A percentile compares a stretch with the other conserved stretches of the same genome.
Evolutionary conservation across 495 filamentous ascomycete species (phyloP).

Genomic region (Penicillium riverlandense): DNA sequence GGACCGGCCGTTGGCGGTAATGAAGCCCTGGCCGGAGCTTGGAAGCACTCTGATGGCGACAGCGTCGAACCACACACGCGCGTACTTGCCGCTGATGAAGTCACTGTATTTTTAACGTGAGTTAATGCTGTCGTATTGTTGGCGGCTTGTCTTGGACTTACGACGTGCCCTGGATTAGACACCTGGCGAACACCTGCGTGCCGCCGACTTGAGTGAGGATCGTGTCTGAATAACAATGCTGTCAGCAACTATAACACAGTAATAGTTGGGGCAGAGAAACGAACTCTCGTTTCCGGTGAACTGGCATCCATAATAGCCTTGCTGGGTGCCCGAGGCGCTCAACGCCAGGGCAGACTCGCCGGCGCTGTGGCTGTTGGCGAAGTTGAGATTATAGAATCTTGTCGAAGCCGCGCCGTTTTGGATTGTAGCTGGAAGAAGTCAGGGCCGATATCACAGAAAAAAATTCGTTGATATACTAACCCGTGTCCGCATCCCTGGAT

Average conservation of each 20-base stretch:
- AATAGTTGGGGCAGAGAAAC: not conserved
- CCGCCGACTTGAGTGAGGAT: constrained; percentile 31
- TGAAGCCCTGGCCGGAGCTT: no score
- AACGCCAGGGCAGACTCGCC: constrained; percentile 55
- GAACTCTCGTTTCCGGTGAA: constrained; percentile 49
- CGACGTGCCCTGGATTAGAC: no score
- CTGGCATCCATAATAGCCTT: constrained; percentile 53
- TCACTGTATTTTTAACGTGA: no score
- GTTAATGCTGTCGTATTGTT: no score
- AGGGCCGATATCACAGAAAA: constrained; percentile 1
- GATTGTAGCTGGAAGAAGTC: constrained; percentile 42
- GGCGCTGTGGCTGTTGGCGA: constrained; percentile 47
- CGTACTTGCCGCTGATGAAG: no score
- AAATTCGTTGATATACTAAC: constrained; percentile 8
- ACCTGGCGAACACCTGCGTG: no score
- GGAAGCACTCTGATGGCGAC: no score
- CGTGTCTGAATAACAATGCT: constrained; percentile 35
- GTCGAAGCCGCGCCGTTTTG: constrained; percentile 43
- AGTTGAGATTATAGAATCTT: constrained; percentile 57
- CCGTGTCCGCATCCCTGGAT: constrained; percentile 33
- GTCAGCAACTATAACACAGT: not conserved
- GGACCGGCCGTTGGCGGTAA: constrained; percentile 16
- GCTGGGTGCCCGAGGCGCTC: constrained; percentile 40
- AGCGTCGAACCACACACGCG: no score
- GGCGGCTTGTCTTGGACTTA: no score